These are phyloP conservation scores for Pestalotiopsis sp. DNA, from an alignment of 2,329 filamentous ascomycete species.

Conservation along the genomic window DNA sequence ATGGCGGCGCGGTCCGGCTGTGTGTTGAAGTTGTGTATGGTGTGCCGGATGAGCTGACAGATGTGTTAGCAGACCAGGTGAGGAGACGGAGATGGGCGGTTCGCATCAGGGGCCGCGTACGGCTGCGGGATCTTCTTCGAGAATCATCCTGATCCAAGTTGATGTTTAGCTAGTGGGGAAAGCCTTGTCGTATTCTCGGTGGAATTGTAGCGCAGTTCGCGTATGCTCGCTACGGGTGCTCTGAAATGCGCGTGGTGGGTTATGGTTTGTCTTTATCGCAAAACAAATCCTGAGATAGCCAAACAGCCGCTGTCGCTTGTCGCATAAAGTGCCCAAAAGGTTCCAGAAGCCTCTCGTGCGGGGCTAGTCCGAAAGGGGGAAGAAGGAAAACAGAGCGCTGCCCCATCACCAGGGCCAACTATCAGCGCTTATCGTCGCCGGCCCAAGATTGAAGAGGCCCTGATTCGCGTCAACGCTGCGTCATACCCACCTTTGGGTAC, in stretches of 20 bases:
- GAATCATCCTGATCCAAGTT: constrained; percentile 69
- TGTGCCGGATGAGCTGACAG: constrained; percentile 82
- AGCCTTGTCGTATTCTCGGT: background rate
- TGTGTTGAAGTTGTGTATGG: constrained; percentile 94
- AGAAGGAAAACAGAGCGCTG: constrained; percentile 26
- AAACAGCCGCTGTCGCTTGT: background rate
- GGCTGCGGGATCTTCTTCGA: constrained; percentile 89
- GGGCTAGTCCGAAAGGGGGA: constrained; percentile 9
- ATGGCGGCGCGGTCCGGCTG: constrained; percentile 83
- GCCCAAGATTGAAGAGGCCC: background rate
- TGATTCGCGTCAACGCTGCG: constrained; percentile 17
- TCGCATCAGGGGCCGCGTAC: constrained; percentile 50
- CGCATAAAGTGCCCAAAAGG: background rate
- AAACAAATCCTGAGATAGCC: background rate
- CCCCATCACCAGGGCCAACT: constrained; percentile 32
- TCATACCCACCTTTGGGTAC: constrained; percentile 20
- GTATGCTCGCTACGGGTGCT: background rate
- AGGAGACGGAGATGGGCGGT: constrained; percentile 8
- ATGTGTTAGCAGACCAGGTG: constrained; percentile 9
- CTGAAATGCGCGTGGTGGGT: background rate
- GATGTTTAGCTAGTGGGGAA: background rate
- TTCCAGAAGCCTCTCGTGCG: constrained; percentile 19
- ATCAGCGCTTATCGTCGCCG: constrained; percentile 13
- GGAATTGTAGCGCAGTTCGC: background rate
- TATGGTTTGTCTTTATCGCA: background rate